Conservation (phyloP, 225 moss, liverwort and hornwort genomes). For the Pleurozium schreberi region DNA sequence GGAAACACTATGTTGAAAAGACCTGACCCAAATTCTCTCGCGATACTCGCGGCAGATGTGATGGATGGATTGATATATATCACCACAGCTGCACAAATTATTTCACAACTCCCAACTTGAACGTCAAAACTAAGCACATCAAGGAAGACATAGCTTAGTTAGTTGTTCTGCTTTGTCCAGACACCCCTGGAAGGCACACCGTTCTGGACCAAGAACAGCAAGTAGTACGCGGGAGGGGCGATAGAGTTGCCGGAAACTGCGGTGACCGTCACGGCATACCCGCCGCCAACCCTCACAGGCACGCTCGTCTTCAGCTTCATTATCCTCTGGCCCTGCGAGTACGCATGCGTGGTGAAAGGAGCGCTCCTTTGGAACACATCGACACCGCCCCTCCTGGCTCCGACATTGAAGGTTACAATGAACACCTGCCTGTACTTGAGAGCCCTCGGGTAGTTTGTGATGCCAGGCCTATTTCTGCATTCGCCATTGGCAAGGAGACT, state of each 20-base stretch:
- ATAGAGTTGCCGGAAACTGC: slow-evolving; percentile 1
- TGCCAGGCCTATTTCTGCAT: neutral
- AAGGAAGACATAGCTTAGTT: neutral
- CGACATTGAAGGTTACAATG: neutral
- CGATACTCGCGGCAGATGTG: neutral
- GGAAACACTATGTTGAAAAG: no score
- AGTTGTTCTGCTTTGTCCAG: slow-evolving; percentile 19
- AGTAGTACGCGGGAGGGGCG: slow-evolving; percentile 19
- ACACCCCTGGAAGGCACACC: slow-evolving; percentile 8
- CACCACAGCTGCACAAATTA: neutral
- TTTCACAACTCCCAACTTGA: neutral
- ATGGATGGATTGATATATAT: no score
- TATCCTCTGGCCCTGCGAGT: slow-evolving; percentile 16
- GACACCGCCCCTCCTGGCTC: neutral
- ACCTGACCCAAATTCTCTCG: neutral
- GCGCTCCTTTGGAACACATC: neutral
- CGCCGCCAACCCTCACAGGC: neutral
- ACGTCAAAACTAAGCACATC: no score
- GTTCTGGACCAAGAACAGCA: slow-evolving; percentile 7
- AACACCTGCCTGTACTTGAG: slow-evolving; percentile 16
- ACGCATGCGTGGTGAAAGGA: slow-evolving; percentile 24
- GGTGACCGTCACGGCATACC: neutral
- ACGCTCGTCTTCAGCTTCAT: neutral
- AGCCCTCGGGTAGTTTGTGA: neutral
- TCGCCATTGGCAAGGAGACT: neutral